Percentiles rank a stretch among this genome's conserved stretches.
phyloP scores from a whole-genome alignment of 2,329 filamentous ascomycete species.

The Penicillium olsonii region DNA sequence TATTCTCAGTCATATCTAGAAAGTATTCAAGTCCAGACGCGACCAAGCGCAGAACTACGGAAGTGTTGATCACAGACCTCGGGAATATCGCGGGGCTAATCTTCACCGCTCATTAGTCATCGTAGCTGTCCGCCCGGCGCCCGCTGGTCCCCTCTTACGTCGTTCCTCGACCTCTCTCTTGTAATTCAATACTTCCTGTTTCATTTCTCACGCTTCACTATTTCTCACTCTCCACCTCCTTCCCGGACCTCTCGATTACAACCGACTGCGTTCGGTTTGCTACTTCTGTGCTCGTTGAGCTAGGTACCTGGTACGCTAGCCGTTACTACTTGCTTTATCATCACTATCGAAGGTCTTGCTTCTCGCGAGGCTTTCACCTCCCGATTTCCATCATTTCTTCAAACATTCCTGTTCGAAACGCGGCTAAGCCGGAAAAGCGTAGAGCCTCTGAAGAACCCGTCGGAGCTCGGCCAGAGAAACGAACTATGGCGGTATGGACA shows the following conservation, averaged over 20 bases:
- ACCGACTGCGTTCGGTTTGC: slow-evolving; percentile 13
- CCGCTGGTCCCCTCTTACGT: slow-evolving; percentile 28
- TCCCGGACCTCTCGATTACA: slow-evolving; percentile 4
- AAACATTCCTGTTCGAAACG: slow-evolving; percentile 45
- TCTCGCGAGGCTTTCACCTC: slow-evolving; percentile 42
- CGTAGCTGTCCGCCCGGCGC: slow-evolving; percentile 19
- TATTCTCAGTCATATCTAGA: not conserved
- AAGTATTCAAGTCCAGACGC: not conserved
- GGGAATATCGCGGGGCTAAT: slow-evolving; percentile 8
- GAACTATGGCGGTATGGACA: slow-evolving; percentile 52
- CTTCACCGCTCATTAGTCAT: slow-evolving; percentile 12
- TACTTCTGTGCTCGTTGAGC: slow-evolving; percentile 15
- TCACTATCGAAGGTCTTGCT: slow-evolving; percentile 45
- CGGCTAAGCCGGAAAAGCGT: slow-evolving; percentile 54
- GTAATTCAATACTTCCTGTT: slow-evolving; percentile 12
- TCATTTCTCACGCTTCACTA: slow-evolving; percentile 3
- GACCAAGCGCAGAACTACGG: not conserved
- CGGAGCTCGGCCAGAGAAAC: slow-evolving; percentile 53
- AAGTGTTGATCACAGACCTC: too few relatives aligned
- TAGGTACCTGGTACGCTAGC: slow-evolving; percentile 31
- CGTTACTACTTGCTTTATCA: slow-evolving; percentile 29
- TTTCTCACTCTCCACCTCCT: slow-evolving; percentile 6
- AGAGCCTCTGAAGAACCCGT: slow-evolving; percentile 52
- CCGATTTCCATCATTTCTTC: slow-evolving; percentile 45
- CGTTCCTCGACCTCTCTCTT: slow-evolving; percentile 16